Percentiles rank a stretch among this genome's conserved stretches.
These are phyloP conservation scores for Agrocybe chaxingu DNA, from an alignment of 768 basidiomycete species.

Conservation along the genomic window DNA sequence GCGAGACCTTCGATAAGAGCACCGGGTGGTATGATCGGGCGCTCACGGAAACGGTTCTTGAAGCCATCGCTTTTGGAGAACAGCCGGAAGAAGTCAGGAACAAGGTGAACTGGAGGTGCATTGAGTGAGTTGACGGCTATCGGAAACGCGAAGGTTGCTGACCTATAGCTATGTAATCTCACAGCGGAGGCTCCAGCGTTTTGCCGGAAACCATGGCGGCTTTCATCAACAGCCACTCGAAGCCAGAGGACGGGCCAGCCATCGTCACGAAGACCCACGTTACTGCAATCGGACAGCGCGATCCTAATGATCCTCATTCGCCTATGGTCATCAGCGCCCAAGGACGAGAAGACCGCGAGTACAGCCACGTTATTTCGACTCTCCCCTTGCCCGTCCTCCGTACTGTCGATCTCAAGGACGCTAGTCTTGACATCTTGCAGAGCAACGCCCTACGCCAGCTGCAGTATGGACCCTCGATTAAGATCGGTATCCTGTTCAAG, in stretches of 20 bases:
- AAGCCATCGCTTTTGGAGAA: conserved; percentile 8
- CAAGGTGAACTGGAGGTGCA: conserved; percentile 6
- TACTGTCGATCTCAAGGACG: conserved; percentile 20
- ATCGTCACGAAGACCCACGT: conserved; percentile 1
- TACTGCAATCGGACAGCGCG: not conserved
- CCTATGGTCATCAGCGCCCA: not conserved
- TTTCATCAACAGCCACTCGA: not conserved
- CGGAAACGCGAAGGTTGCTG: not conserved
- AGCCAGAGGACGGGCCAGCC: not conserved
- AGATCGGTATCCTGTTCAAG: conserved; percentile 34
- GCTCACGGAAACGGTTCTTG: conserved; percentile 32
- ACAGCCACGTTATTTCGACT: conserved; percentile 28
- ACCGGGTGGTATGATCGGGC: conserved; percentile 30
- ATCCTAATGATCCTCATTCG: not conserved
- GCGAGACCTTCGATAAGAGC: conserved; percentile 28
- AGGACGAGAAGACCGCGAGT: conserved; percentile 2
- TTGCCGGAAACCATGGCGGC: conserved; percentile 5
- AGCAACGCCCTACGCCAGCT: conserved; percentile 27
- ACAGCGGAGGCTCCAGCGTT: conserved; percentile 4
- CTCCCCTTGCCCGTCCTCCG: conserved; percentile 27
- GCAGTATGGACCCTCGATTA: conserved; percentile 29
- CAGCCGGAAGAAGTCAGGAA: not conserved
- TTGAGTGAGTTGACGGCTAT: conserved; percentile 1
- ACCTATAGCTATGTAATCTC: too few relatives aligned
- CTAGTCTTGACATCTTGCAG: conserved; percentile 25